Base-by-base conservation (phyloP, 768 basidiomycete genomes). In the Boletellus ananiceps region DNA sequence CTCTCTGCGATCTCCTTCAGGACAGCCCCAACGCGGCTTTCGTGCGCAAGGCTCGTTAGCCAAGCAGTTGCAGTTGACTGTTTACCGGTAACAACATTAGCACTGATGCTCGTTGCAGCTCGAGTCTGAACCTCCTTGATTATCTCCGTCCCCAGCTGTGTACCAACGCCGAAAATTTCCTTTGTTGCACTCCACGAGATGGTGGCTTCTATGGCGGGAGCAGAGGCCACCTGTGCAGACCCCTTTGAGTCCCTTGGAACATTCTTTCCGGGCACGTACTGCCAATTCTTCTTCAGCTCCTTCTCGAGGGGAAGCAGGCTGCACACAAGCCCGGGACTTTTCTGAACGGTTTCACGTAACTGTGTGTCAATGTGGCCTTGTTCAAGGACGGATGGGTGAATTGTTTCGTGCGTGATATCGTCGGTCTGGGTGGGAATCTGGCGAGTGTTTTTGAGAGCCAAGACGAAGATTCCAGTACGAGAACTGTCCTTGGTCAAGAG, bases 331-430 rank as follows among this genome's bases (percentile, higher is more conserved):
- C 65, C 60, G 2, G 78, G 78, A 49, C 79, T 61, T n/a, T 67
- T 60, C 36, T 63, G 57, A 18, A 85, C 43, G 13, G 59, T 63
- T 14, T 62, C 54, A 14, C 51, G 56, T 27, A 83, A 55, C 15
- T 65, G 57, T 5, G 71, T 64, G 42, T 63, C 56, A 7, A 74
- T 52, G 14, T 58, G 50, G 4, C 52, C 57, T 55, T 82, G 84
- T 32, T 73, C 62, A 33, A 80, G 57, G 2, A 81, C 82, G 13
- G 84, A 86, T 4, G 77, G 67, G 54, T 86, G 84, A 33, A 86
- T 76, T 0, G 62, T 73, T 66, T 88, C 84, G 41, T 80, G 72
- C 0, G 84, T 84, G 4, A 72, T 50, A 19, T 73, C 57, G 51
- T 81, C 62, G 0, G 69, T 64, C 11, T 55, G 40, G 1, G 68